Percentiles rank a stretch among this genome's conserved stretches.
Evolutionary conservation across 306 rosid species (phyloP).

Genomic region (Malus asiatica): DNA sequence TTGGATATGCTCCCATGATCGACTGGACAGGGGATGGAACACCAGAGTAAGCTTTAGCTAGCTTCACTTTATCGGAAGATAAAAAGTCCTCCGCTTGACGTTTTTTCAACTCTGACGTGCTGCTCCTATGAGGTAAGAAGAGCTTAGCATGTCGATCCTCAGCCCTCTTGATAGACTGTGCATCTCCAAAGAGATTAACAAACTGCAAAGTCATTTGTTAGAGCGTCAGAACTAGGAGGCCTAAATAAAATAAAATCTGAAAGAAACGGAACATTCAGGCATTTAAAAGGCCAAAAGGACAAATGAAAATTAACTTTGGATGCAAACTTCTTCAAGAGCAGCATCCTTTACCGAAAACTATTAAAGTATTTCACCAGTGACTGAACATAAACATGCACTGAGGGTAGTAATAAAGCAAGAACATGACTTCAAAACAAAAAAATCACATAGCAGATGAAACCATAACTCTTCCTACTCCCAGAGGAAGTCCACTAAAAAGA

Average conservation of each 20-base stretch:
- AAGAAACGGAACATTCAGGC: background rate
- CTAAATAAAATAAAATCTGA: background rate
- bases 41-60: conserved; percentile 58
- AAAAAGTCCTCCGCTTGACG: conserved; percentile 93
- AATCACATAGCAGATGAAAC: background rate
- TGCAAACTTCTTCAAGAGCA: background rate
- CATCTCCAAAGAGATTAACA: conserved; percentile 87
- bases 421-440: background rate
- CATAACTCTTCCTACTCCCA: background rate
- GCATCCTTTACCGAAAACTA: background rate
- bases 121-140: conserved; percentile 76
- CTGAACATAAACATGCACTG: background rate
- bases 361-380: background rate
- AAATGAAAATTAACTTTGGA: background rate
- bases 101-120: conserved; percentile 79
- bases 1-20: conserved; percentile 70
- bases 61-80: conserved; percentile 76
- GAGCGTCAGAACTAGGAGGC: conserved; percentile 4
- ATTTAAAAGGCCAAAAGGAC: background rate
- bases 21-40: conserved; percentile 82
- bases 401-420: background rate
- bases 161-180: conserved; percentile 72
- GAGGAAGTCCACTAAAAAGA: background rate
- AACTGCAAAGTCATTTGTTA: conserved; percentile 51
- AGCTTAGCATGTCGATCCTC: conserved; percentile 94